A percentile compares a stretch with the other conserved stretches of the same genome.
These are phyloP conservation scores for Leccinum pellstonianum DNA, from an alignment of 768 basidiomycete genomes.

Conservation along the genomic window DNA sequence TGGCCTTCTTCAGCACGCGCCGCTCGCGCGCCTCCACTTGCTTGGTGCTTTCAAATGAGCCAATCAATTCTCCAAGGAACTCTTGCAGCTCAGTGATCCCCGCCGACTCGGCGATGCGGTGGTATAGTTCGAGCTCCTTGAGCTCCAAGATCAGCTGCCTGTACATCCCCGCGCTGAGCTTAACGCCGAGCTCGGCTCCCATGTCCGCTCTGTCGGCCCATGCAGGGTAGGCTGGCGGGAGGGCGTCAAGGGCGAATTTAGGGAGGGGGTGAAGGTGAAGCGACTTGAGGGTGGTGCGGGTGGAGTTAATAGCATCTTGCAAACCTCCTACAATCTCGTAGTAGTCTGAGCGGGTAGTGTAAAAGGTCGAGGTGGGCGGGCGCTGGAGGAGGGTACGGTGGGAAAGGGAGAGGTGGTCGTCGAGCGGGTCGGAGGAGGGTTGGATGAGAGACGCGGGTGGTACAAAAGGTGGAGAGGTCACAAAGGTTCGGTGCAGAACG, in stretches of 20 bases:
- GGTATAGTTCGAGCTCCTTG: conserved; percentile 64
- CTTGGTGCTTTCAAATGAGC: conserved; percentile 66
- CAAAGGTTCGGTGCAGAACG: conserved; percentile 13
- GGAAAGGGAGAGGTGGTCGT: conserved; percentile 3
- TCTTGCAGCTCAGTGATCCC: conserved; percentile 50
- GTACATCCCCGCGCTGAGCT: conserved; percentile 70
- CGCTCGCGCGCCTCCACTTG: conserved; percentile 43
- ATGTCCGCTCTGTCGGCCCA: conserved; percentile 72
- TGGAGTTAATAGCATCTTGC: conserved; percentile 57
- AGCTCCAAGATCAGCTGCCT: conserved; percentile 60
- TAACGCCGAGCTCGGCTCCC: conserved; percentile 51
- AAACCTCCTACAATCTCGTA: conserved; percentile 70
- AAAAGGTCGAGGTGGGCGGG: conserved; percentile 78
- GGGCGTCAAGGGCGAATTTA: conserved; percentile 54
- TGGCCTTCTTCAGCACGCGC: conserved; percentile 23
- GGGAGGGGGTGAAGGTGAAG: conserved; percentile 81
- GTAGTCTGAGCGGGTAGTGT: conserved; percentile 74
- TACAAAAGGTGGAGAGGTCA: conserved; percentile 21
- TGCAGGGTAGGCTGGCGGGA: conserved; percentile 57
- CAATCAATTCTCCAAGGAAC: conserved; percentile 56
- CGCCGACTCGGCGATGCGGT: conserved; percentile 23
- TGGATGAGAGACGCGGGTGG: conserved; percentile 27
- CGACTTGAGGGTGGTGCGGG: conserved; percentile 57
- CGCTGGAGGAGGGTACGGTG: conserved; percentile 16
- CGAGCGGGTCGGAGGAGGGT: neutral